Base-by-base conservation (phyloP, 208 protist genomes). In the Trypanosoma cruzi region DNA sequence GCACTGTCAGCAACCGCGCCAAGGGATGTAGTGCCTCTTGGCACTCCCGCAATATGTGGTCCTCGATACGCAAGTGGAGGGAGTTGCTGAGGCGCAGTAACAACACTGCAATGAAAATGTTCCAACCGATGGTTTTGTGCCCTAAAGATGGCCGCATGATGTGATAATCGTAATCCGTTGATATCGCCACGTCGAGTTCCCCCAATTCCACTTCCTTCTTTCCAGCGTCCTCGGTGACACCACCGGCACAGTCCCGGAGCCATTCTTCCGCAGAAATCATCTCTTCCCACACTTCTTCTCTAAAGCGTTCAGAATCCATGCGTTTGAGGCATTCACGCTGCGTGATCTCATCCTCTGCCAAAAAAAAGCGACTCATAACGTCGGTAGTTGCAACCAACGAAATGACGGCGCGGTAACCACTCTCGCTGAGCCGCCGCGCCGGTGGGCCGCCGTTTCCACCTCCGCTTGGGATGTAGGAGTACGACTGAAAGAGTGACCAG, bases 401-500 rank as follows among this genome's bases (percentile, higher is more conserved):
- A 22, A 78, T 68, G 34, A 72, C 63, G 2, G 65, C 56, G 50
- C 59, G 57, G 46, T 60, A 78, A 3, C 64, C 73, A 53, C 57
- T 40, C 32, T 72, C 58, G 32, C 63, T 73, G 6, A 78, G 46
- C 31, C 50, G 58, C 18, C 65, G 42, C 46, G 28, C 55, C 22
- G 42, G 42, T 16, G 32, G 20, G 28, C 14, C 31, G 26, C n/a
- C 37, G 4, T n/a, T 40, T 26, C 0, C 20, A 0, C 44, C 20
- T 16, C 32, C 49, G 53, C 34, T 57, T 4, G 44, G 22, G 46
- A 77, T 5, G 59, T 71, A 75, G 13, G 76, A 75, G 67, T 88
- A 71, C 6, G 61, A 52, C 32, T 82, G 61, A 61, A 86, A 89
- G 28, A 80, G 67, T 20, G 73, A 71, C 81, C 81, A 87, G 4